Conservation (phyloP, 2,329 filamentous ascomycete species). For the Coniochaeta pulveracea region DNA sequence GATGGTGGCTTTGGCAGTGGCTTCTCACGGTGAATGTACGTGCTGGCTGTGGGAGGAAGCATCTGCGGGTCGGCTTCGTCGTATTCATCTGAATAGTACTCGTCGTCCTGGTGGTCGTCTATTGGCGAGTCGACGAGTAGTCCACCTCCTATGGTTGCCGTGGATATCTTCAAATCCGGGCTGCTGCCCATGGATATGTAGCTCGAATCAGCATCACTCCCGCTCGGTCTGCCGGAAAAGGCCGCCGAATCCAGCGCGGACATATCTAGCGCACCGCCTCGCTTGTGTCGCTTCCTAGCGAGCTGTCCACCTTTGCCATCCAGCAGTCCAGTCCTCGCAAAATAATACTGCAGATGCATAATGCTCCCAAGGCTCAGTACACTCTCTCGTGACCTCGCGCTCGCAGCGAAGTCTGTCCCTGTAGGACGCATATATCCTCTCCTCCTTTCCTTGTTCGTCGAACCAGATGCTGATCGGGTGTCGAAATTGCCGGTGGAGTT, state of each 20-base stretch:
- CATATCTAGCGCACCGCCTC: constrained; percentile 42
- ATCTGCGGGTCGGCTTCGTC: constrained; percentile 62
- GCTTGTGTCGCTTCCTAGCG: constrained; percentile 53
- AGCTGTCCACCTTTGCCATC: constrained; percentile 88
- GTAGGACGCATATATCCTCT: constrained; percentile 82
- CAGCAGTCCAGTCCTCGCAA: constrained; percentile 83
- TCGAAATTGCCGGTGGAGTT: constrained; percentile 34
- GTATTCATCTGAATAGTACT: constrained; percentile 43
- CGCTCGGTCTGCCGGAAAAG: constrained; percentile 21
- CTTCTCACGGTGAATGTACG: constrained; percentile 78
- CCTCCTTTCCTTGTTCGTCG: too few species aligned
- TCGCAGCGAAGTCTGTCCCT: constrained; percentile 80
- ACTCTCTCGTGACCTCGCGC: constrained; percentile 81
- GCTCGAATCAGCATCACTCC: constrained; percentile 43
- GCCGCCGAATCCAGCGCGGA: constrained; percentile 36
- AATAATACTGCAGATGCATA: constrained; percentile 95
- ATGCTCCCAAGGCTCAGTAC: constrained; percentile 96
- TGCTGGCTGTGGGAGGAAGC: constrained; percentile 94
- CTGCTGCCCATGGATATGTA: constrained; percentile 50
- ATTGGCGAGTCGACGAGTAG: constrained; percentile 35
- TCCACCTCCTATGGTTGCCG: constrained; percentile 19
- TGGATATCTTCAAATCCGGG: constrained; percentile 37
- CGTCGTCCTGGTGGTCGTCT: constrained; percentile 23
- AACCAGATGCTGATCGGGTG: constrained; percentile 10
- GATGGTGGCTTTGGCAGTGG: constrained; percentile 76